Conservation (phyloP, 2,329 filamentous ascomycete species). For the Aschersonia sp. region DNA sequence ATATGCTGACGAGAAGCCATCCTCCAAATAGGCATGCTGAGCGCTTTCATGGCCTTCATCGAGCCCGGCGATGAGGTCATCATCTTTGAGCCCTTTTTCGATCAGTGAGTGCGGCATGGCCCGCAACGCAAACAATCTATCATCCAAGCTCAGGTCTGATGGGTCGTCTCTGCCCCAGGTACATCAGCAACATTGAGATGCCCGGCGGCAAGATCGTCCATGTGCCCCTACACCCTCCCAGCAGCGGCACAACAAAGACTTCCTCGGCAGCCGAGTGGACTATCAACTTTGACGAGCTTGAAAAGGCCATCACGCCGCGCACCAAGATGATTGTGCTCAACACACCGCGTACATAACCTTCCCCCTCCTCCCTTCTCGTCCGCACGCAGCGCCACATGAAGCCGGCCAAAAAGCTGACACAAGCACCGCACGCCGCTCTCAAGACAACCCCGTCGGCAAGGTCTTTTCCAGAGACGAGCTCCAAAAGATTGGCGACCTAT, state of each 20-base stretch:
- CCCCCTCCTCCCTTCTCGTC: not conserved
- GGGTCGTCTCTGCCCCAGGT: conserved; percentile 9
- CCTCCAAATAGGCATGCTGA: conserved; percentile 53
- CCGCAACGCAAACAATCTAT: too few species aligned
- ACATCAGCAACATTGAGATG: conserved; percentile 98
- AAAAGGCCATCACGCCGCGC: conserved; percentile 65
- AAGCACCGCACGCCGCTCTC: not conserved
- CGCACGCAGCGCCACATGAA: not conserved
- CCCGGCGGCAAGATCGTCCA: conserved; percentile 89
- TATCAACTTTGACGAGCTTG: conserved; percentile 70
- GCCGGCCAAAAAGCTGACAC: too few species aligned
- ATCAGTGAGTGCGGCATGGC: conserved; percentile 45
- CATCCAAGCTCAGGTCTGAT: not conserved
- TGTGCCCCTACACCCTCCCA: conserved; percentile 84
- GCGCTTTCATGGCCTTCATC: conserved; percentile 95
- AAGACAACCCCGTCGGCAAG: conserved; percentile 92
- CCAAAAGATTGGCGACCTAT: conserved; percentile 71
- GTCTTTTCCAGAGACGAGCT: conserved; percentile 80
- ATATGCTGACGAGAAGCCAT: not conserved
- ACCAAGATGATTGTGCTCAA: conserved; percentile 96
- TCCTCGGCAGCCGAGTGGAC: conserved; percentile 81
- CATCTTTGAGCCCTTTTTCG: conserved; percentile 96
- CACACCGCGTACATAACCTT: conserved; percentile 39
- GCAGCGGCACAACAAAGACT: conserved; percentile 62
- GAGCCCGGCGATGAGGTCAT: conserved; percentile 94